Evolutionary conservation across 371 early-diverging fungal species (phyloP), one percentile per base, ranked within the genome.

Genomic region (Zychaea mexicana): DNA sequence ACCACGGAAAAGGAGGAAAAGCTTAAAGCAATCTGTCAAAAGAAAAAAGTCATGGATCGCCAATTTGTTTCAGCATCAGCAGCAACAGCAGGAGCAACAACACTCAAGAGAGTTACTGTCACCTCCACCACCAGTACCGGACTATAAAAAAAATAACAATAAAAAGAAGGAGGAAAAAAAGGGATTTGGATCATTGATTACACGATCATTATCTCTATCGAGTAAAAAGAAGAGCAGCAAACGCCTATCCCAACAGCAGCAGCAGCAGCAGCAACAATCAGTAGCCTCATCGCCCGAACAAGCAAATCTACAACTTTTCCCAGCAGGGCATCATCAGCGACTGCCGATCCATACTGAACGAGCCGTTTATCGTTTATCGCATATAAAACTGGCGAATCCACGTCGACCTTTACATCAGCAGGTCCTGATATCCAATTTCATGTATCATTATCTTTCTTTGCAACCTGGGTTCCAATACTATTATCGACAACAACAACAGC

Each of bases 371-470:
- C 85, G 86, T 33, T 65, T 90, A 31, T 89, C 91, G 0, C 91
- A 91, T 59, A 77, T 81, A 59, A 93, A 93, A 65, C 79, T 93
- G 27, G 83, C 90, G 9, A 86, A 90, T 64, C 83, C 84, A 6
- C 73, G 86, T 13, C 85, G 92, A 12, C 87, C 92, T 10, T 74
- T 93, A 38, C 62, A 68, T 60, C 88, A 93, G 56, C 92, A 93
- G 74, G 93, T 93, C 21, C 68, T 90, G 66, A 83, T 93, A 33
- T 85, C 88, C 28, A 93, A 93, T 58, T 81, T 92, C 68, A 90
- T 93, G 91, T 83, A 91, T 69, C 90, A 88, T 82, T 92, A 91
- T 67, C 76, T 93, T n/a, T 74, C 74, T 26, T 59, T 70, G 19
- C 58, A 67, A 26, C 47, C 42, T 42, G 42, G 42, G 28, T 49